These are phyloP conservation scores for Mitragyna speciosa DNA, from an alignment of 257 asterid genomes.

Conservation along the genomic window DNA sequence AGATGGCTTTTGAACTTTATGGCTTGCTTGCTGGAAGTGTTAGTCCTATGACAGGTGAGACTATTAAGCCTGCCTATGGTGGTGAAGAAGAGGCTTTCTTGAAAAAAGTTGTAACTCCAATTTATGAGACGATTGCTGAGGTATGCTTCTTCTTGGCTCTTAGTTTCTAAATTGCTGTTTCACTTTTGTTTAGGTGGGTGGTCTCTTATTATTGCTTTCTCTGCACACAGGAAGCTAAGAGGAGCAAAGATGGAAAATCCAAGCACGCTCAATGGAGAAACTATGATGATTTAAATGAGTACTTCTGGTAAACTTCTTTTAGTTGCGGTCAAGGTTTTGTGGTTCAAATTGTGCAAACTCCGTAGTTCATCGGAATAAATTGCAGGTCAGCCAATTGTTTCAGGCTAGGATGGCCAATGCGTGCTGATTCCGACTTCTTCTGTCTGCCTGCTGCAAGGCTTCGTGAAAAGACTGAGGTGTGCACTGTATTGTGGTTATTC, in stretches of 20 bases:
- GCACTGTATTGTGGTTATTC: constrained; percentile 13
- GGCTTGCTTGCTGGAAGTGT: constrained; percentile 95
- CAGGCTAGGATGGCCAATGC: constrained; percentile 98
- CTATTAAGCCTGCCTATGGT: constrained; percentile 89
- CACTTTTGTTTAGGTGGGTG: neutral
- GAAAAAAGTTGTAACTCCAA: constrained; percentile 80
- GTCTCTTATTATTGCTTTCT: constrained; percentile 1
- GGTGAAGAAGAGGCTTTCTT: constrained; percentile 94
- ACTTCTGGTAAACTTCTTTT: constrained; percentile 62
- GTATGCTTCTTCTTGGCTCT: constrained; percentile 32
- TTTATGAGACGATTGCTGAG: constrained; percentile 68
- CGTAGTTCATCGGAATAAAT: constrained; percentile 16
- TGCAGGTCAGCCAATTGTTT: constrained; percentile 91
- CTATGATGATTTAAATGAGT: constrained; percentile 93
- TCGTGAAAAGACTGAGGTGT: constrained; percentile 53
- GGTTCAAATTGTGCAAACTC: constrained; percentile 20
- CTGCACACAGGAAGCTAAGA: constrained; percentile 72
- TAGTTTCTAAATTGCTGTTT: constrained; percentile 10
- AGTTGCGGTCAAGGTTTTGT: constrained; percentile 2
- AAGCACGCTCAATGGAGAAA: constrained; percentile 94
- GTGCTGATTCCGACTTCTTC: constrained; percentile 95
- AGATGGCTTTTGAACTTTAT: constrained; percentile 96
- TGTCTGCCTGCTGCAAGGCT: constrained; percentile 47
- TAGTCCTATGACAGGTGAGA: constrained; percentile 93
- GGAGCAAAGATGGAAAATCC: constrained; percentile 56